Evolutionary conservation across 1,284 basidiomycete genomes (phyloP), one percentile per base, ranked within the genome.

Genomic region (Cutaneotrichosporon arboriforme): DNA sequence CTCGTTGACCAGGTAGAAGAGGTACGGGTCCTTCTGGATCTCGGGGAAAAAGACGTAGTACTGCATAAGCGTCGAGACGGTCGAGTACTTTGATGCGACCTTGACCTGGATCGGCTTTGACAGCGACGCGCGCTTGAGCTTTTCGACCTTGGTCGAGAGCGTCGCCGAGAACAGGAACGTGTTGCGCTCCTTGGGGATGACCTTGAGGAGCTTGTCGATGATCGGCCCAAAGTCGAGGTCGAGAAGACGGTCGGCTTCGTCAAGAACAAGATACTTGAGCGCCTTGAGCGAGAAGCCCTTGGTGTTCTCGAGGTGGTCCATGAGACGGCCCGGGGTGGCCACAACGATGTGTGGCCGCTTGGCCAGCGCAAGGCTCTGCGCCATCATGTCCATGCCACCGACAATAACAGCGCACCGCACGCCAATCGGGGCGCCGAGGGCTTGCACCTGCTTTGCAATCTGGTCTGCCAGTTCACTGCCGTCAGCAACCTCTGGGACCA

Each of bases 101-200:
- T 98, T 92, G 8, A 98, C 85, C 60, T 90, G 83, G n/a, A 97
- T 84, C 8, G 96, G 96, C 70, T 96, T 96, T 49, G 84, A 83
- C 66, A 98, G 79, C 79, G 88, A 91, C n/a, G 96, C 94, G 51
- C 96, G 80, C 73, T 98, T 94, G 8, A 99, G 80, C 75, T 98
- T 97, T 21, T 90, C 92, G 10, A 99, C 92, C 76, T 97, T 98
- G 20, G 91, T 96, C 2, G 94, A 97, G 93, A 99, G 98, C n/a
- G 96, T 99, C 1, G 96, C 96, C 14, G 92, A 96, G 79, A 96
- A 99, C 1, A 99, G 81, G 73, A 93, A 97, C 0, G 96, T 99
- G 34, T 86, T 88, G 18, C 96, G 83, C 67, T 98, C 93, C 67
- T 86, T 88, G 17, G 96, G 96, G 60, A 98, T 88, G 40, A 89